Conservation (phyloP, 495 filamentous ascomycete species). For the Cercophora scortea region DNA sequence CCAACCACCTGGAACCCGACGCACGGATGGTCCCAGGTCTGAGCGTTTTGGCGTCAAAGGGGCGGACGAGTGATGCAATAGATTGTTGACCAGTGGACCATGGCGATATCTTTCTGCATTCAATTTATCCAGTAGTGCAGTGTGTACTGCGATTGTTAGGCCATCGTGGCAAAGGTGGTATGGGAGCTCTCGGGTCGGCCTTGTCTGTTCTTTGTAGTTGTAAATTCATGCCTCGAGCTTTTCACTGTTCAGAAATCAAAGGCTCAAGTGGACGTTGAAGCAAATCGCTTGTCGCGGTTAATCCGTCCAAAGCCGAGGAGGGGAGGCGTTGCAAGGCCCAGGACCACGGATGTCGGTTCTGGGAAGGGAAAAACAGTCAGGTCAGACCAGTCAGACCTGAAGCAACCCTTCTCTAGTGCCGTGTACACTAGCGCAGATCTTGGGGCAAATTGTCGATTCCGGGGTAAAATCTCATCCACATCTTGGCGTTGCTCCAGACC, state of each 20-base stretch:
- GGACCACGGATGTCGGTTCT: neutral
- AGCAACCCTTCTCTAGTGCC: neutral
- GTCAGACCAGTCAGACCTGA: neutral
- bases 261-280: neutral
- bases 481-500: too few species aligned
- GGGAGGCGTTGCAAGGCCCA: neutral
- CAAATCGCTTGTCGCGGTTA: constrained; percentile 6
- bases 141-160: too few species aligned
- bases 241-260: too few species aligned
- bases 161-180: too few species aligned
- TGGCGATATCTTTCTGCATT: too few species aligned
- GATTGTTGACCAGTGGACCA: too few species aligned
- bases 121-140: too few species aligned
- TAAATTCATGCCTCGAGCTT: neutral
- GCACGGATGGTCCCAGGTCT: too few species aligned
- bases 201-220: neutral
- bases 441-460: constrained; percentile 12
- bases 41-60: too few species aligned
- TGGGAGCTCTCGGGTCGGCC: too few species aligned
- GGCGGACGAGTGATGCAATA: too few species aligned
- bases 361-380: neutral
- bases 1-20: neutral
- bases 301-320: neutral
- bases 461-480: constrained; percentile 6
- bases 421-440: constrained; percentile 2